Evolutionary conservation across 179 eudicot species (phyloP), one percentile per base, ranked within the genome.

Genomic region (Actinidia arguta): DNA sequence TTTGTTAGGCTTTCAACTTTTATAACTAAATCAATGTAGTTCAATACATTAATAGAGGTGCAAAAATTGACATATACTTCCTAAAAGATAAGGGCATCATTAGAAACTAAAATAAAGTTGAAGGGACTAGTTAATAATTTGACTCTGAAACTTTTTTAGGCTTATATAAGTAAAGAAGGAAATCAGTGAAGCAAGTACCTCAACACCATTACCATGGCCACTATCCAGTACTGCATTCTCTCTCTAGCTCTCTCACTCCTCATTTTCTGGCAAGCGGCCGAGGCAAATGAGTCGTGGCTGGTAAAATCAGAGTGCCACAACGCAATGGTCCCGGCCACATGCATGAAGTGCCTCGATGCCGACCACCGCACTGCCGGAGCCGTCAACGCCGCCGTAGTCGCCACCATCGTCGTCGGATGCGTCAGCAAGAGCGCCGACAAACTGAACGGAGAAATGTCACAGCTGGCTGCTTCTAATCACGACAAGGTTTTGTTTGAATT

Each of bases 341-440:
- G 82, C 61, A 52, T 80, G 44, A 27, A 71, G 52, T 80, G 82
- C 52, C 76, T 80, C 73, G 36, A 69, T 66, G 68, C 82, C 18
- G 76, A 31, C 20, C 31, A 46, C 48, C 66, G 36, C 61, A 80
- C 20, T 76, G 54, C 25, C 13, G 54, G 36, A 20, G 50, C 8
- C 13, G 36, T 50, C 0, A 68, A 55, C 63, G 16, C 76, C 18
- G 42, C 59, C 16, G 51, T 24, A 14, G 22, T 80, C 25, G 76
- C 82, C 16, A 8, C 82, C 73, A 54, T 58, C 42, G 17, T 80
- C 25, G 24, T 80, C 27, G 76, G 47, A 13, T 80, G 82, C 20
- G 51, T 69, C 3, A 44, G 24, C 12, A 36, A 12, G 52, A 66
- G 55, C 20, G 20, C 76, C 42, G 42, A 50, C 61, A 51, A 3